Evolutionary conservation across 176 grass and related monocot species (phyloP), one percentile per base, ranked within the genome.

Genomic region (Oryza glumipatula): DNA sequence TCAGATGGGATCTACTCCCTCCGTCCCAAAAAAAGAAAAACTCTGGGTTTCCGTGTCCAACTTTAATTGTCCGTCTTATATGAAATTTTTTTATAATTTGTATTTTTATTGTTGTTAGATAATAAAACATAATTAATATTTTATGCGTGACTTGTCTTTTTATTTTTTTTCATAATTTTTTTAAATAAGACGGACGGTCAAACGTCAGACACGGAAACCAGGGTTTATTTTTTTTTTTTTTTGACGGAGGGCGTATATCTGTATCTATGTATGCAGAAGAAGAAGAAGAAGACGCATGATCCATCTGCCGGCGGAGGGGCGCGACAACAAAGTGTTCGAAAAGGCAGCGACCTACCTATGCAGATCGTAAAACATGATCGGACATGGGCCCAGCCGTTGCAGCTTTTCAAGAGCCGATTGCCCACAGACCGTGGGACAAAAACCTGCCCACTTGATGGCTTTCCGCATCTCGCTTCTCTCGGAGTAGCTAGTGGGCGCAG

Each of bases 311-410:
- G n/a, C 70, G 41, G 41, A 8, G 41, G 7, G 8, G 45, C 12
- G n/a, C n/a, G 45, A 52, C 49, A 73, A 35, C 16, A 32, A 32
- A 39, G 38, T 38, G 74, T 58, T 76, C 49, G 51, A 63, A n/a
- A 60, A 10, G 17, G 26, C 17, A 32, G 11, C 17, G 5, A 76
- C 51, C 17, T 35, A 36, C 49, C 28, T 61, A 38, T 5, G 54
- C 54, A 76, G 74, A 76, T 76, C 74, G 56, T 77, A 60, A 60
- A 60, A 77, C 75, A 77, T 60, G 54, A 64, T 77, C 54, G 16
- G 75, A 64, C 75, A 77, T 13, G 75, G 75, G 7, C 54, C 75
- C 54, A 22, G 6, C 11, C 11, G 3, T 36, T 4, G 52, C 75
- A 77, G 54, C 75, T 43, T 77, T 77, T 13, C 33, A 39, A 77